phyloP scores from a whole-genome alignment of 768 basidiomycete species.

The Mycena crocata region DNA sequence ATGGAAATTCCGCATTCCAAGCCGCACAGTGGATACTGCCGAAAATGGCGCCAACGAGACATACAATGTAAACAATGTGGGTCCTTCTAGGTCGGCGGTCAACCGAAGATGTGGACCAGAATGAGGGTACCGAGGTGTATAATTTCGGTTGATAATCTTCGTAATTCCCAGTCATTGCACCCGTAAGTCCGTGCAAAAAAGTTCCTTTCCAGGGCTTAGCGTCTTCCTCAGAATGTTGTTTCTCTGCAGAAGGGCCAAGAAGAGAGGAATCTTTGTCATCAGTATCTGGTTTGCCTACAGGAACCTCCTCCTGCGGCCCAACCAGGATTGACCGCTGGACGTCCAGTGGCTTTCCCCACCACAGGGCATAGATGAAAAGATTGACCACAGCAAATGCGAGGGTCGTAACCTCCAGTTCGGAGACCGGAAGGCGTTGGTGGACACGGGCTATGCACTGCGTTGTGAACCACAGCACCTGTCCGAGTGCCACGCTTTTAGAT shows the following conservation, averaged over 20 bases:
- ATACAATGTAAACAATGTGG: slow-evolving; percentile 23
- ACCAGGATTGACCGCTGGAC: neutral
- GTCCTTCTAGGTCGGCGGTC: slow-evolving; percentile 16
- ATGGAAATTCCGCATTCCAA: slow-evolving; percentile 38
- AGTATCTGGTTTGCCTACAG: too few species aligned
- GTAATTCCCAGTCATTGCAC: neutral
- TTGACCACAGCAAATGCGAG: slow-evolving; percentile 1
- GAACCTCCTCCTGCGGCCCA: neutral
- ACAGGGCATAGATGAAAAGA: neutral
- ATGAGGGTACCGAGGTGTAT: neutral
- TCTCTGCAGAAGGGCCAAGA: too few species aligned
- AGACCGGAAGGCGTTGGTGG: neutral
- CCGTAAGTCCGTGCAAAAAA: neutral
- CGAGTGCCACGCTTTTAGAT: slow-evolving; percentile 46
- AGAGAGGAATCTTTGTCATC: too few species aligned
- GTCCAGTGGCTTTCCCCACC: neutral
- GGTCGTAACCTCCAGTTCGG: neutral
- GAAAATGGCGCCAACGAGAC: slow-evolving; percentile 31
- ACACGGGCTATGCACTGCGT: slow-evolving; percentile 42
- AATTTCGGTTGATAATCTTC: neutral
- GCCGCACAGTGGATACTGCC: slow-evolving; percentile 42
- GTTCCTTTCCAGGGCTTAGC: neutral
- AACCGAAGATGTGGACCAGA: neutral
- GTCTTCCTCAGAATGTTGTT: neutral
- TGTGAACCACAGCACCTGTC: slow-evolving; percentile 51